Conservation (phyloP, 1,139 yeast species). For the Pichia sp. region DNA sequence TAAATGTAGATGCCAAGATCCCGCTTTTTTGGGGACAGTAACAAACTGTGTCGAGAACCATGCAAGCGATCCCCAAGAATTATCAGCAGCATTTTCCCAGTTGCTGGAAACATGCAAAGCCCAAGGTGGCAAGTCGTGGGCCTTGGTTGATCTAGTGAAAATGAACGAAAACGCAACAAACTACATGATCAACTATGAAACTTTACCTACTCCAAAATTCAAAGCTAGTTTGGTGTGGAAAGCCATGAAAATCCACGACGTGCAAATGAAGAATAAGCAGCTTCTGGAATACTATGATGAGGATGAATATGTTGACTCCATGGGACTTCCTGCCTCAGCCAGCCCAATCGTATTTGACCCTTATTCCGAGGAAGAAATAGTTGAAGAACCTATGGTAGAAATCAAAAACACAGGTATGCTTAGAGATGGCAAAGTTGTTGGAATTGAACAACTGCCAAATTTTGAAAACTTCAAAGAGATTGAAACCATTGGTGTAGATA, state of each 20-base stretch:
- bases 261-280: slow-evolving; percentile 5
- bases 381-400: neutral
- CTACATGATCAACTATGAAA: slow-evolving; percentile 18
- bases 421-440: slow-evolving; percentile 6
- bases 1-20: slow-evolving; percentile 31
- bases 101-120: slow-evolving; percentile 31
- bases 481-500: slow-evolving; percentile 12
- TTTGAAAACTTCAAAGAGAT: slow-evolving; percentile 12
- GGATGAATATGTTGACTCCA: neutral
- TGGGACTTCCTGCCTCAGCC: neutral
- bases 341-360: neutral
- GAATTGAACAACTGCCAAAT: slow-evolving; percentile 5
- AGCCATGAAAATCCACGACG: slow-evolving; percentile 9
- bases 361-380: neutral
- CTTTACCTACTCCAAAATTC: slow-evolving; percentile 11
- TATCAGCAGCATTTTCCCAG: slow-evolving; percentile 31
- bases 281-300: neutral
- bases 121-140: slow-evolving; percentile 30
- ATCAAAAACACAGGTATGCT: neutral
- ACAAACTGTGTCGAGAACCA: slow-evolving; percentile 32
- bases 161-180: slow-evolving; percentile 29
- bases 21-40: slow-evolving; percentile 33
- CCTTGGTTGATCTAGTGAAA: slow-evolving; percentile 27
- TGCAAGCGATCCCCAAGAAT: slow-evolving; percentile 26
- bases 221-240: slow-evolving; percentile 17